Evolutionary conservation across 2,329 filamentous ascomycete species (phyloP).

Genomic region (Fusarium napiforme): DNA sequence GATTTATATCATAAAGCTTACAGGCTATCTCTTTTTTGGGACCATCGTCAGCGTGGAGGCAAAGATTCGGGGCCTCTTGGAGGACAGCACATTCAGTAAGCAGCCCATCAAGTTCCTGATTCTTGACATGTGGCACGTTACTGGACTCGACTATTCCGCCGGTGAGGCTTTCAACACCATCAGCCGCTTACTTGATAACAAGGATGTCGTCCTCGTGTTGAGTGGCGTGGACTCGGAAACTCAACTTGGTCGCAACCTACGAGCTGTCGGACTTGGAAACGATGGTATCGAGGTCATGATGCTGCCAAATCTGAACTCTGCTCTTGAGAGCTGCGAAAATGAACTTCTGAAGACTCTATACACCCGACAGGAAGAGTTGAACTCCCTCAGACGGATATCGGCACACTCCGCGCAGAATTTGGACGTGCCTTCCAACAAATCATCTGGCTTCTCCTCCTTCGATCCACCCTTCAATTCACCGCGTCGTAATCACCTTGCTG

Average conservation of each 20-base stretch:
- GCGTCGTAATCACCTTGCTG: conserved; percentile 78
- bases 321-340: conserved; percentile 94
- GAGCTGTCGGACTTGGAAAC: conserved; percentile 83
- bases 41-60: conserved; percentile 96
- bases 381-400: conserved; percentile 55
- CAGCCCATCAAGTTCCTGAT: conserved; percentile 90
- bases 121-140: conserved; percentile 88
- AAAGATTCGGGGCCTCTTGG: conserved; percentile 82
- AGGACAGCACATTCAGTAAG: conserved; percentile 80
- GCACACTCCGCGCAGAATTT: conserved; percentile 57
- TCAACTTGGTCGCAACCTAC: conserved; percentile 79
- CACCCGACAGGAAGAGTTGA: conserved; percentile 71
- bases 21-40: conserved; percentile 97
- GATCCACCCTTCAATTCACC: conserved; percentile 76
- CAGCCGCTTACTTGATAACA: conserved; percentile 81
- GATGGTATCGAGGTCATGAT: conserved; percentile 80
- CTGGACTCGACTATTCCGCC: conserved; percentile 93
- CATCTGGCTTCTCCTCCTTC: conserved; percentile 50
- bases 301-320: conserved; percentile 90
- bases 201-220: conserved; percentile 82
- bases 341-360: conserved; percentile 87
- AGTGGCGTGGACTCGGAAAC: conserved; percentile 83
- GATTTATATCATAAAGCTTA: conserved; percentile 90
- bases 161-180: conserved; percentile 95
- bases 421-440: conserved; percentile 57